Conservation (phyloP, 2,329 filamentous ascomycete genomes). For the Aspergillus melleus region DNA sequence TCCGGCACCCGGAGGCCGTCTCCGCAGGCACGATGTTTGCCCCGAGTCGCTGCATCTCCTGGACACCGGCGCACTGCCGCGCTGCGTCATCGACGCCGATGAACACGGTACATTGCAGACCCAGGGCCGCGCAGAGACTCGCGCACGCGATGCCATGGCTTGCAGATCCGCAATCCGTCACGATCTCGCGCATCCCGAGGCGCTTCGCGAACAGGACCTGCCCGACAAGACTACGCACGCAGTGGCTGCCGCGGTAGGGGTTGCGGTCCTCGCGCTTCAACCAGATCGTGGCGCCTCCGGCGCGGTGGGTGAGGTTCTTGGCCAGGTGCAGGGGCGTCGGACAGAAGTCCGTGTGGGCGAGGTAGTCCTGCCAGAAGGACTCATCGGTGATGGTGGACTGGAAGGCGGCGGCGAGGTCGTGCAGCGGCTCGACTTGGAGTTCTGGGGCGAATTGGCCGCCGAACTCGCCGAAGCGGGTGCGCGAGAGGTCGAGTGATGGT, state of each 20-base stretch:
- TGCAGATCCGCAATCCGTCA: not conserved
- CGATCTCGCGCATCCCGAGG: not conserved
- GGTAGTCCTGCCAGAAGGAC: no score
- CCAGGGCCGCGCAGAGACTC: not conserved
- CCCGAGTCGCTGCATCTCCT: not conserved
- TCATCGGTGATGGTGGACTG: no score
- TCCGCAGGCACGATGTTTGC: not conserved
- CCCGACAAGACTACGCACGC: not conserved
- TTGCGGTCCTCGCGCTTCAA: conserved; percentile 26
- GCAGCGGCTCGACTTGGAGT: no score
- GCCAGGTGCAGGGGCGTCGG: conserved; percentile 21
- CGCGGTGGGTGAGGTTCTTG: conserved; percentile 17
- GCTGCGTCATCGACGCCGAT: not conserved
- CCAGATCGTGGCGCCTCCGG: conserved; percentile 25
- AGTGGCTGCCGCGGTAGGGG: conserved; percentile 21
- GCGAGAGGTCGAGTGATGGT: no score
- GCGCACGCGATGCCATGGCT: not conserved
- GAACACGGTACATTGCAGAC: not conserved
- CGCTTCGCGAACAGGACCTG: not conserved
- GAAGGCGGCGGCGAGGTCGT: no score
- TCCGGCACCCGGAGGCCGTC: not conserved
- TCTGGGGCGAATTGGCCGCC: no score
- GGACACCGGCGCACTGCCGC: not conserved
- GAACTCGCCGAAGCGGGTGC: no score
- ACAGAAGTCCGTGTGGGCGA: no score